Percentiles rank a stretch among this genome's conserved stretches.
These are phyloP conservation scores for Datura wrightii DNA, from an alignment of 257 asterid species.

Conservation along the genomic window DNA sequence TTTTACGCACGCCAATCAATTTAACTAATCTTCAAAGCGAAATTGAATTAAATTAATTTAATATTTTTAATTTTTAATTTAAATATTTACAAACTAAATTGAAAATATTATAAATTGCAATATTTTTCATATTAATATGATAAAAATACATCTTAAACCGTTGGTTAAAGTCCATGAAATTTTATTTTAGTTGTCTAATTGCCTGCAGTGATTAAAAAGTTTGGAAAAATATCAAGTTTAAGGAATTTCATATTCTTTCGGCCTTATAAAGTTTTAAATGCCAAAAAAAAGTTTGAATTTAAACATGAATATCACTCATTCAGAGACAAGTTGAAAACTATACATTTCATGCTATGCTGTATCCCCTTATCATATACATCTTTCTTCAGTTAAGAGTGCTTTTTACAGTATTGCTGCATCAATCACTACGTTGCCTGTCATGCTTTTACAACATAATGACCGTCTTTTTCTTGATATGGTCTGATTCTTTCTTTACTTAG, in stretches of 20 bases:
- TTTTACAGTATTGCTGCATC: neutral
- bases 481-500: neutral
- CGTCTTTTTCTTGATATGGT: neutral
- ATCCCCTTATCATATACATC: neutral
- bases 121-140: too few species aligned
- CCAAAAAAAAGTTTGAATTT: neutral
- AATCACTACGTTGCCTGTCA: neutral
- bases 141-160: too few species aligned
- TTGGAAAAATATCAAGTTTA: neutral
- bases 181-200: too few species aligned
- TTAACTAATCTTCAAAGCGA: too few species aligned
- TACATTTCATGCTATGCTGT: constrained; percentile 1
- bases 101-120: too few species aligned
- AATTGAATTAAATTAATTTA: too few species aligned
- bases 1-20: too few species aligned
- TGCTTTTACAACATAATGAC: neutral
- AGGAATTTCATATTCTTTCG: constrained; percentile 5
- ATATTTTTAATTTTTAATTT: too few species aligned
- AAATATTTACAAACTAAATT: too few species aligned
- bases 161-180: too few species aligned
- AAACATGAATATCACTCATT: neutral
- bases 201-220: too few species aligned
- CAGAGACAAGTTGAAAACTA: constrained; percentile 19
- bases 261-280: neutral
- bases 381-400: neutral